Base-by-base conservation (phyloP, 1,284 basidiomycete species). In the Laetiporus sulphureus region DNA sequence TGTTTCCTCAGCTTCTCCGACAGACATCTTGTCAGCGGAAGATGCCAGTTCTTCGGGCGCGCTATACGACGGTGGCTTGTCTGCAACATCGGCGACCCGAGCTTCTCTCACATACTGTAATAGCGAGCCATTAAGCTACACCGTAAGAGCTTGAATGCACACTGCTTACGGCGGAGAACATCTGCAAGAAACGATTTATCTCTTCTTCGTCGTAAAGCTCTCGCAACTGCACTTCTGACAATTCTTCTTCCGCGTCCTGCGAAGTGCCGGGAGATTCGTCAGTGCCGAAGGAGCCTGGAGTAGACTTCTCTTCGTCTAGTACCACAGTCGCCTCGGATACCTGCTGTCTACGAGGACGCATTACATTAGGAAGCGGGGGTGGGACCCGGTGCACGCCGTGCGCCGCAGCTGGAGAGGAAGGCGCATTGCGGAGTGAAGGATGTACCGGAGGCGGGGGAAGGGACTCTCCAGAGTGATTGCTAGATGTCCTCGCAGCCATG, bases 161-260 rank as follows among this genome's bases (percentile, higher is more conserved):
- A 34, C 11, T 29, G 59, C 69, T 52, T 53, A 81, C 79, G 33
- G 68, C 62, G 32, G 75, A 72, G 58, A 83, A 83, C 18, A 80
- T 53, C 29, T 63, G 56, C 21, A 82, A 56, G 52, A 77, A 80
- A 21, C 75, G 62, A 31, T 78, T 68, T 19, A 81, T 73, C 59
- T 83, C 78, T 56, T 81, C 78, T 40, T 72, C 67, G 22, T 83
- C 78, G 45, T 79, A 81, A 20, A 77, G 49, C 39, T 73, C 68
- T 30, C 78, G 62, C 18, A 82, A 63, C 48, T 77, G 63, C 4
- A 50, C 54, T 41, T 72, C 59, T 2, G 61, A 54, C 5, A 62
- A 43, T 12, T 50, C 54, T 30, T 56, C 55, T 38, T 60, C 58
- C 5, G 47, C 48, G 32, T 47, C 41, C 3, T 38, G 13, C n/a